Base-by-base conservation (phyloP, 2,329 filamentous ascomycete genomes). In the Aspergillus sergii region DNA sequence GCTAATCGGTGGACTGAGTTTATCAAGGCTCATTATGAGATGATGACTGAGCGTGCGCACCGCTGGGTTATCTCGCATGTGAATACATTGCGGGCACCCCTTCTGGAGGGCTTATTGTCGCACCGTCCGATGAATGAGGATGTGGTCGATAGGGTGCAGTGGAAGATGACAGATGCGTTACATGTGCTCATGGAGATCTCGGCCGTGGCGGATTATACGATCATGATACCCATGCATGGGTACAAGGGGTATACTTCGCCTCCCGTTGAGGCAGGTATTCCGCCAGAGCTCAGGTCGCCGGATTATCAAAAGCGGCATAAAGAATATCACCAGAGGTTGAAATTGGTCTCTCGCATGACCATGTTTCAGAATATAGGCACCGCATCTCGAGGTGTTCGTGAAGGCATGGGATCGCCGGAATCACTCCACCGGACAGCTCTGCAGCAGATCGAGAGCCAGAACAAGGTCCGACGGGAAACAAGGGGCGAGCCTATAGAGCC, bases 221-320 rank as follows among this genome's bases (percentile, higher is more conserved):
- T 74, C 26, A 60, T 67, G 59, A 66, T 73, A 3, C 66, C 69
- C 0, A 73, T 73, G 70, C 30, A 71, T 10, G 71, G 69, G 5
- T 73, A 73, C 39, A 65, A 66, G 21, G 70, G 68, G 11, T 62
- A 66, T 48, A 48, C 11, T 28, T 2, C 12, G 2, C 23, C 45
- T 19, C 10, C 21, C 6, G 8, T 48, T 28, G 21, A 26, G 3
- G 1, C 45, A 0, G 14, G 23, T 48, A 48, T 48, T 26, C 23
- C 6, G 11, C 21, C 45, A 26, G 45, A 2, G n/a, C 45, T 48
- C 1, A 23, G 45, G 10, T 48, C 45, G 23, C 4, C 45, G 5
- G 45, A 48, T 48, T 14, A 26, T 19, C 7, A n/a, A 11, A 21
- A 48, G 28, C 23, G 56, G 9, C 14, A 26, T 28, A 58, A 58